phyloP scores from a whole-genome alignment of 768 basidiomycete genomes.

The Cyathus striatus region DNA sequence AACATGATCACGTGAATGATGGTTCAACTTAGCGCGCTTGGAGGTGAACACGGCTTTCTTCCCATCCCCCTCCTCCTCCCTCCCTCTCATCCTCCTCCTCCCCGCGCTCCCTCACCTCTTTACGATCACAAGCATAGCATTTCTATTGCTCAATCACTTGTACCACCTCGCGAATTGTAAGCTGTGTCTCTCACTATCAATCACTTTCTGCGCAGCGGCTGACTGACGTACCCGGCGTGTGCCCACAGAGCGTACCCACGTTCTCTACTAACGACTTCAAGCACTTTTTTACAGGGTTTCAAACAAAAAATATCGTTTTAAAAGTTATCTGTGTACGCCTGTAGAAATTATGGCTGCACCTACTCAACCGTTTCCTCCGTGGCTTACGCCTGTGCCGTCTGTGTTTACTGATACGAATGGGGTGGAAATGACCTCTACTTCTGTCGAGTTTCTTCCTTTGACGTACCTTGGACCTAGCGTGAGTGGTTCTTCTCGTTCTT shows the following conservation, averaged over 20 bases:
- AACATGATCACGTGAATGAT: conserved; percentile 20
- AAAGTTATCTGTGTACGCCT: conserved; percentile 3
- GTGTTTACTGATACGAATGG: conserved; percentile 51
- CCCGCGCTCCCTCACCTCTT: no score
- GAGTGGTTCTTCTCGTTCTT: conserved; percentile 29
- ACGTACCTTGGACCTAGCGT: conserved; percentile 84
- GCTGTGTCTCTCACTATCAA: no score
- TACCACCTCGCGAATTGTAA: background rate
- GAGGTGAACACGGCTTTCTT: conserved; percentile 10
- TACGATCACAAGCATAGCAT: conserved; percentile 18
- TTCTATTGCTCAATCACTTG: conserved; percentile 6
- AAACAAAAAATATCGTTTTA: conserved; percentile 8
- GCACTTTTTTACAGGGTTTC: conserved; percentile 9
- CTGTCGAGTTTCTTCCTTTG: conserved; percentile 58
- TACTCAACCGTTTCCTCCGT: conserved; percentile 66
- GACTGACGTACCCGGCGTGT: conserved; percentile 1
- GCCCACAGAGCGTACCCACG: conserved; percentile 26
- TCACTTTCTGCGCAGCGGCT: conserved; percentile 1
- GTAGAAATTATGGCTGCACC: conserved; percentile 47
- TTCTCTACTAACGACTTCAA: conserved; percentile 40
- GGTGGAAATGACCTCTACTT: conserved; percentile 43
- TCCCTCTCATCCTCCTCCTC: conserved; percentile 10
- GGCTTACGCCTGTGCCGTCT: conserved; percentile 58
- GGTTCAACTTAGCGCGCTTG: conserved; percentile 18
- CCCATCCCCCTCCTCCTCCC: conserved; percentile 13